phyloP scores from a whole-genome alignment of 108 stramenopile genomes.

The Nitzschia inconspicua region DNA sequence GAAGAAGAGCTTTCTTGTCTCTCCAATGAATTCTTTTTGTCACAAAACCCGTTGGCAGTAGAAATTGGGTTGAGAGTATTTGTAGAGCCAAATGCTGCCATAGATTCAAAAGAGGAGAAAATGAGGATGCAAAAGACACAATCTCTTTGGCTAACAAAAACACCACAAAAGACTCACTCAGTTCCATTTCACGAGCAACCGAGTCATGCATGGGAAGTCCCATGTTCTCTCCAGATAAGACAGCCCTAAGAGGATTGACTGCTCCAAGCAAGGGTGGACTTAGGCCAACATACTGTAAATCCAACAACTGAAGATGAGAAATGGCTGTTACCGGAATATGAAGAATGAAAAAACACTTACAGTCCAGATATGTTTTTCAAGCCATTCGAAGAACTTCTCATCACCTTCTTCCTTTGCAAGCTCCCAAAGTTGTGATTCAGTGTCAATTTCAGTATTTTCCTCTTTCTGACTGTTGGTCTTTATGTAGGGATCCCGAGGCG shows the following conservation, averaged over 20 bases:
- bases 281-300: slow-evolving; percentile 67
- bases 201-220: slow-evolving; percentile 80
- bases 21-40: slow-evolving; percentile 11
- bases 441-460: slow-evolving; percentile 15
- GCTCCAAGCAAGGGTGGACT: slow-evolving; percentile 81
- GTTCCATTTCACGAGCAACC: slow-evolving; percentile 67
- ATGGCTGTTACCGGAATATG: neutral
- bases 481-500: neutral
- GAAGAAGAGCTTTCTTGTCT: neutral
- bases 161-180: slow-evolving; percentile 43
- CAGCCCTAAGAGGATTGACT: slow-evolving; percentile 78
- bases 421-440: slow-evolving; percentile 49
- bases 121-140: neutral
- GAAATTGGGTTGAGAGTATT: slow-evolving; percentile 74
- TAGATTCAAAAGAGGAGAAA: neutral
- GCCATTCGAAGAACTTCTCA: slow-evolving; percentile 74
- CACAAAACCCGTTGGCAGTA: slow-evolving; percentile 68
- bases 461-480: slow-evolving; percentile 1
- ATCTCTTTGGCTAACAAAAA: neutral
- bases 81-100: slow-evolving; percentile 74
- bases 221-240: slow-evolving; percentile 87
- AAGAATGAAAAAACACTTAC: neutral
- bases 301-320: neutral
- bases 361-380: slow-evolving; percentile 68
- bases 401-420: slow-evolving; percentile 74